phyloP scores from a whole-genome alignment of 352 stramenopile genomes.

The Aphanomyces euteiches region DNA sequence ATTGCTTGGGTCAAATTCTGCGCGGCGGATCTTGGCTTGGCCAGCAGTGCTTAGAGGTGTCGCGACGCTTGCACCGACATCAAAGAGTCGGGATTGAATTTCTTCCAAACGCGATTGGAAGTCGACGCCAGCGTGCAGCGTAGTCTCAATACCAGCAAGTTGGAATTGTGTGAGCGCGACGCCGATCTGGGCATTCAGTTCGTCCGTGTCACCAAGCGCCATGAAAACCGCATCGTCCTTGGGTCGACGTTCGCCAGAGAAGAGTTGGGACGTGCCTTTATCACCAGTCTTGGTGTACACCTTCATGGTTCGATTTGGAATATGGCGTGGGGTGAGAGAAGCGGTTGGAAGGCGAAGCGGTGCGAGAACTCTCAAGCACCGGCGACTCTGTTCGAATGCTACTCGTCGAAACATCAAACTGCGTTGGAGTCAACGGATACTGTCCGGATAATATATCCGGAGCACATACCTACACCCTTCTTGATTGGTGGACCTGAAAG shows the following conservation, averaged over 20 bases:
- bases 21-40: conserved; percentile 56
- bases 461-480: background rate
- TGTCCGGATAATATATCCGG: background rate
- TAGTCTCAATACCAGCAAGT: background rate
- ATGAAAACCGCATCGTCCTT: conserved; percentile 88
- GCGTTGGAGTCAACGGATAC: background rate
- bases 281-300: conserved; percentile 92
- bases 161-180: conserved; percentile 54
- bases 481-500: background rate
- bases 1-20: conserved; percentile 59
- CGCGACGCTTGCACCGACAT: conserved; percentile 85
- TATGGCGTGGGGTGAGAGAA: background rate
- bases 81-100: conserved; percentile 88
- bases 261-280: conserved; percentile 89
- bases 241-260: conserved; percentile 80
- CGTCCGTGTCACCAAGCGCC: conserved; percentile 87
- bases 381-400: background rate
- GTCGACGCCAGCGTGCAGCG: background rate
- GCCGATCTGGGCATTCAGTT: conserved; percentile 82
- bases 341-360: background rate
- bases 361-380: background rate
- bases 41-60: conserved; percentile 69
- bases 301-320: conserved; percentile 58
- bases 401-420: conserved; percentile 1
- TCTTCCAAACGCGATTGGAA: conserved; percentile 53